These are phyloP conservation scores for Globisporangium lucens DNA, from an alignment of 352 stramenopile genomes.

Conservation along the genomic window DNA sequence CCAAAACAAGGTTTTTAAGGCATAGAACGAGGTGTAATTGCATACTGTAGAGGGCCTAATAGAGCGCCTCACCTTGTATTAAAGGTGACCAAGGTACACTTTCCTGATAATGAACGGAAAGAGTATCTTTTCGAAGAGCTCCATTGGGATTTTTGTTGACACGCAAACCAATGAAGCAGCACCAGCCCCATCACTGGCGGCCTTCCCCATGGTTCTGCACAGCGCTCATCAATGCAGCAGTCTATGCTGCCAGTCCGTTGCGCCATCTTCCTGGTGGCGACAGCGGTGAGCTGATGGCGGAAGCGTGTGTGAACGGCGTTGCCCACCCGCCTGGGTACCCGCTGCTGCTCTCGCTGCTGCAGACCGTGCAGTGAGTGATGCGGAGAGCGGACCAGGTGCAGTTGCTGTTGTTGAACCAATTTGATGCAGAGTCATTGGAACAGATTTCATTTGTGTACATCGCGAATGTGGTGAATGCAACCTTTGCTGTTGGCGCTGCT, in stretches of 20 bases:
- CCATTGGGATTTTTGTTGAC: background rate
- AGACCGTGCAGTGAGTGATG: constrained; percentile 13
- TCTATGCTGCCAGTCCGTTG: constrained; percentile 24
- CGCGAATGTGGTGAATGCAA: constrained; percentile 38
- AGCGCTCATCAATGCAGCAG: constrained; percentile 13
- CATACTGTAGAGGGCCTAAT: background rate
- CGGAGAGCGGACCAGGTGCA: background rate
- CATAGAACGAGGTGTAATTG: background rate
- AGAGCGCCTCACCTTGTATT: constrained; percentile 10
- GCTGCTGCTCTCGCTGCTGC: constrained; percentile 77
- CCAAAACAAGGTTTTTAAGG: background rate
- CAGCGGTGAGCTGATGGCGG: constrained; percentile 87
- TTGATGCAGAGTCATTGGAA: background rate
- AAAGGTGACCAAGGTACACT: background rate
- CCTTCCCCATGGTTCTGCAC: constrained; percentile 27
- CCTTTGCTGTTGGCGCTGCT: constrained; percentile 28
- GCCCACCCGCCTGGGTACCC: constrained; percentile 93
- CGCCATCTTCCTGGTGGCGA: constrained; percentile 73
- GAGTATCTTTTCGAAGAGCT: constrained; percentile 9
- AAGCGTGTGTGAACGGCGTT: constrained; percentile 88
- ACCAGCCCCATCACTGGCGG: background rate
- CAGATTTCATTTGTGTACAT: constrained; percentile 25
- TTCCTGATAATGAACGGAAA: constrained; percentile 8
- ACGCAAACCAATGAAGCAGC: background rate
- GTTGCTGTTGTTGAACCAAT: constrained; percentile 2